A percentile compares a stretch with the other conserved stretches of the same genome.
phyloP scores from a whole-genome alignment of 805 yeast genomes.

The Clavispora santaluciae region DNA sequence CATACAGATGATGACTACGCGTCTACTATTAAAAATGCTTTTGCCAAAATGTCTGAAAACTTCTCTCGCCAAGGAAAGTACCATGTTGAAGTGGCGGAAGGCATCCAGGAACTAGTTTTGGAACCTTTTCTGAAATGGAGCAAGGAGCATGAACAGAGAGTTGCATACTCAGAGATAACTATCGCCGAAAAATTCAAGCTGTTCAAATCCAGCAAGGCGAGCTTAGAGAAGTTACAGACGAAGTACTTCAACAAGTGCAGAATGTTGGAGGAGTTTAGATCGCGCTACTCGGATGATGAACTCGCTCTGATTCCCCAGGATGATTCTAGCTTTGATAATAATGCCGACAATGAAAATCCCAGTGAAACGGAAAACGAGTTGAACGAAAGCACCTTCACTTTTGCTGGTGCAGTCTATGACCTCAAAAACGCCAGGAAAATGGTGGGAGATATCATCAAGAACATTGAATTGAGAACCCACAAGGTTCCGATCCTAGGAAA shows the following conservation, averaged over 20 bases:
- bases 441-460: conserved; percentile 27
- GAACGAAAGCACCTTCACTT: conserved; percentile 23
- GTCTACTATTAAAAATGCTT: conserved; percentile 59
- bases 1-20: conserved; percentile 51
- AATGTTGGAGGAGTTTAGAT: conserved; percentile 59
- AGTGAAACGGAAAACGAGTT: conserved; percentile 10
- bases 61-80: conserved; percentile 54
- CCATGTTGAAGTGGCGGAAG: conserved; percentile 58
- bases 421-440: conserved; percentile 29
- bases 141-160: conserved; percentile 61
- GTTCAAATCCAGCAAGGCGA: conserved; percentile 43
- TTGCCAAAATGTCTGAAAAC: conserved; percentile 49
- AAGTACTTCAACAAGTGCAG: conserved; percentile 76
- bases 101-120: conserved; percentile 55
- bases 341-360: conserved; percentile 1
- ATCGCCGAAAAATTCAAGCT: conserved; percentile 47
- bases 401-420: conserved; percentile 31
- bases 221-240: conserved; percentile 56
- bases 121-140: conserved; percentile 76
- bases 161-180: conserved; percentile 54
- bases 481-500: conserved; percentile 68
- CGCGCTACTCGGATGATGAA: conserved; percentile 43
- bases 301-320: conserved; percentile 23
- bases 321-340: conserved; percentile 12
- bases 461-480: conserved; percentile 49